Conservation (phyloP, 192 early-diverging fungal genomes). For the Chytriomyces sp. region DNA sequence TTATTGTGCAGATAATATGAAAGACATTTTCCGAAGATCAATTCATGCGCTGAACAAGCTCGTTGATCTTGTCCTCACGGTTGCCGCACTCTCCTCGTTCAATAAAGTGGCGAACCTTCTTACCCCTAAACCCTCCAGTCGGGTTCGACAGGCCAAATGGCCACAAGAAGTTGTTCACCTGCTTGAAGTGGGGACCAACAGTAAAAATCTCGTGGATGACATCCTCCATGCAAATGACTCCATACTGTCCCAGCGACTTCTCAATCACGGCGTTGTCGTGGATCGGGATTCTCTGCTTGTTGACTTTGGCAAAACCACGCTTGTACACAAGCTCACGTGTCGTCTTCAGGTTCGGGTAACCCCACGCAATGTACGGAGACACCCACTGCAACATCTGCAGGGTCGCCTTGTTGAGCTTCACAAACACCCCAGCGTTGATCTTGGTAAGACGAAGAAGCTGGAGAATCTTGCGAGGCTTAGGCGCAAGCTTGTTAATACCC, state of each 20-base stretch:
- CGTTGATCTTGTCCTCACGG: conserved; percentile 95
- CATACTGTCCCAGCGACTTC: conserved; percentile 84
- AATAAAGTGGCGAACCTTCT: conserved; percentile 95
- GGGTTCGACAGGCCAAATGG: conserved; percentile 98
- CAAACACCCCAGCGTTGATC: conserved; percentile 98
- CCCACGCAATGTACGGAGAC: conserved; percentile 87
- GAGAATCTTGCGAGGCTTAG: conserved; percentile 98
- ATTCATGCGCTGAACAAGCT: conserved; percentile 91
- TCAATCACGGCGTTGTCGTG: conserved; percentile 94
- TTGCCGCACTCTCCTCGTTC: conserved; percentile 96
- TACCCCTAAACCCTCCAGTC: conserved; percentile 86
- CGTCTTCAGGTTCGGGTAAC: conserved; percentile 94
- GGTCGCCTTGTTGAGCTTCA: conserved; percentile 92
- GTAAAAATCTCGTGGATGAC: conserved; percentile 97
- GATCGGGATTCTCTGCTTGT: conserved; percentile 95
- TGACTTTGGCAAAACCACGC: conserved; percentile 97
- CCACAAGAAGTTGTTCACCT: conserved; percentile 97
- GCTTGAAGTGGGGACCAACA: conserved; percentile 94
- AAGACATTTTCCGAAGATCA: too few species aligned
- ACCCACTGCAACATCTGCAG: conserved; percentile 95
- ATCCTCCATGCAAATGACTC: conserved; percentile 97
- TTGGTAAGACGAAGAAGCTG: conserved; percentile 96
- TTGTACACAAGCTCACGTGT: conserved; percentile 99
- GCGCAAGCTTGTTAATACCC: conserved; percentile 98
- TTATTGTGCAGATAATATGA: too few species aligned